Base-by-base conservation (phyloP, 2,329 filamentous ascomycete genomes). In the Harringtonia lauricola region DNA sequence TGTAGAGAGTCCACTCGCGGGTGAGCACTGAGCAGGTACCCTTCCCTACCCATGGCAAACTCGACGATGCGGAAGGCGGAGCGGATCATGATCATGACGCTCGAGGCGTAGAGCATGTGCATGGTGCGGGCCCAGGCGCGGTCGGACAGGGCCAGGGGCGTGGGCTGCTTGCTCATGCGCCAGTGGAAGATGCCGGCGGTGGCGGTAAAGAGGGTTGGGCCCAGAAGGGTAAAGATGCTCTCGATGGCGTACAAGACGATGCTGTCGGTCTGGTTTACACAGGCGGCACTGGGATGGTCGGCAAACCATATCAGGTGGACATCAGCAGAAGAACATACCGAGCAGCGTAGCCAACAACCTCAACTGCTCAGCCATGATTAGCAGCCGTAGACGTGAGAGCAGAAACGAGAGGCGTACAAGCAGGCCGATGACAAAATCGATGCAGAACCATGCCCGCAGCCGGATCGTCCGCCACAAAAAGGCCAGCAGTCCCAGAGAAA, bases 131-230 rank as follows among this genome's bases (percentile, higher is more conserved):
- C 56, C 58, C 41, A 55, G 45, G 37, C 14, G 12, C 9, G 13
- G 18, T 33, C 13, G 14, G 33, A 41, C 13, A 31, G 41, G 42
- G 40, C 40, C 39, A 42, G 19, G 48, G 43, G 44, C 30, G 31
- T 30, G 22, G 38, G 26, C 4, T 30, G 5, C 8, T 47, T 42
- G 28, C 47, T 40, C 47, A 60, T 53, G 18, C 61, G 54, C n/a
- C 49, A 41, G 49, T 79, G 68, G 57, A 78, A 77, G 1, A 71
- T 46, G 3, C 64, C 49, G 0, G 71, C 64, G 2, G 67, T 63
- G 3, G 70, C 70, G 22, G 70, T 67, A 54, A 67, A 70, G 36
- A 72, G 58, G 13, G 63, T 62, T 0, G 70, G 69, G 2, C 67
- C 65, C n/a, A 72, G 53, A 30, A 73, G 59, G 39, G 72, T 59